Percentiles rank a stretch among this genome's conserved stretches.
These are phyloP conservation scores for Volvariella volvacea DNA, from an alignment of 1,284 basidiomycete species.

Conservation along the genomic window DNA sequence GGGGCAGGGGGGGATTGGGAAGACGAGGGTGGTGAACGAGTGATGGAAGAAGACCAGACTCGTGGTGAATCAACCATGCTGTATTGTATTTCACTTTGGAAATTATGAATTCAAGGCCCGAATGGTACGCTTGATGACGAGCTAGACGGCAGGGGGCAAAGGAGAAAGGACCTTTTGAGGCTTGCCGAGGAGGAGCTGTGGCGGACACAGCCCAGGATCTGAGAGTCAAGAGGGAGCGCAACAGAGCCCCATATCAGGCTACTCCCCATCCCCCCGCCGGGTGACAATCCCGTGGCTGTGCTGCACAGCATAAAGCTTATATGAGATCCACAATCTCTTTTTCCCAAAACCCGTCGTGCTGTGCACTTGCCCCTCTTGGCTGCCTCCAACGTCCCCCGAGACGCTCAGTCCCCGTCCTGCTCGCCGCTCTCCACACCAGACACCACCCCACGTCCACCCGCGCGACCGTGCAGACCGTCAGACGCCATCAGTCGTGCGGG, in stretches of 20 bases:
- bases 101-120: slow-evolving; percentile 7
- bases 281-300: slow-evolving; percentile 21
- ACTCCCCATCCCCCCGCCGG: background rate
- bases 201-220: too few relatives aligned
- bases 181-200: too few relatives aligned
- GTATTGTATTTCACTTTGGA: slow-evolving; percentile 9
- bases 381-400: too few relatives aligned
- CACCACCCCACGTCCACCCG: too few relatives aligned
- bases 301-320: slow-evolving; percentile 27
- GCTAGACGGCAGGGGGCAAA: background rate
- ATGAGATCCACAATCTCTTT: slow-evolving; percentile 19
- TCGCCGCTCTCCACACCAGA: too few relatives aligned
- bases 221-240: too few relatives aligned
- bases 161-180: too few relatives aligned
- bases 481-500: too few relatives aligned
- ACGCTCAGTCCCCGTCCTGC: too few relatives aligned
- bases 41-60: slow-evolving; percentile 19
- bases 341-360: slow-evolving; percentile 15
- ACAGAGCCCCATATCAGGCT: too few relatives aligned
- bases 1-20: slow-evolving; percentile 16
- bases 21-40: slow-evolving; percentile 15
- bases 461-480: too few relatives aligned
- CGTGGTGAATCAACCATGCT: slow-evolving; percentile 14
- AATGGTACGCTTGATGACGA: slow-evolving; percentile 10
- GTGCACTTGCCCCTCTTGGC: slow-evolving; percentile 13